Percentiles rank a stretch among this genome's conserved stretches.
Evolutionary conservation across 345 rosid species (phyloP).

Genomic region (Gossypium ekmanianum): DNA sequence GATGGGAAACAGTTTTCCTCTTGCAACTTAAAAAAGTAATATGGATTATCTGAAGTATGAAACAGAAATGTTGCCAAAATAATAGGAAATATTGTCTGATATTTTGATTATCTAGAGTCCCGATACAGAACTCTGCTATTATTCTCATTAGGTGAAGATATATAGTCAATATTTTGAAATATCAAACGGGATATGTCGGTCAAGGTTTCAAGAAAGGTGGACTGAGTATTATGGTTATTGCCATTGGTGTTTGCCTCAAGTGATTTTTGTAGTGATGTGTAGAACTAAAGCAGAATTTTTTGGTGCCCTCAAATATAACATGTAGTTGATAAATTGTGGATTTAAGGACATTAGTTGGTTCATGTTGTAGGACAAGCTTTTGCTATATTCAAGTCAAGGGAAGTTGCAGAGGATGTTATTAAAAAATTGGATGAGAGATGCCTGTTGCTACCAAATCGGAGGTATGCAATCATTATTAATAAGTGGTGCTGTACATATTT

Average conservation of each 20-base stretch:
- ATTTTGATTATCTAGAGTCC: conserved; percentile 1
- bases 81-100: not conserved
- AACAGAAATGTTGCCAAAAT: not conserved
- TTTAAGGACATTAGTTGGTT: conserved; percentile 16
- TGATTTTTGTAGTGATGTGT: not conserved
- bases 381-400: conserved; percentile 60
- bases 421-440: conserved; percentile 53
- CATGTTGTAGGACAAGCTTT: conserved; percentile 65
- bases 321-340: not conserved
- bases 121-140: not conserved
- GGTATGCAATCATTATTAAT: conserved; percentile 37
- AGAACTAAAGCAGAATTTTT: not conserved
- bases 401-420: conserved; percentile 52
- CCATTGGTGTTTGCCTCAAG: not conserved
- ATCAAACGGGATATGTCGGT: not conserved
- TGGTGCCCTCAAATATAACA: not conserved
- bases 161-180: no score
- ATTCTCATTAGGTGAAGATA: not conserved
- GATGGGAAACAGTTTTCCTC: not conserved
- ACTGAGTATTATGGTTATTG: not conserved
- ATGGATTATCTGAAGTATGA: conserved; percentile 1
- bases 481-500: not conserved
- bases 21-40: not conserved
- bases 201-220: not conserved
- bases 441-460: conserved; percentile 68